A percentile compares a stretch with the other conserved stretches of the same genome.
phyloP scores from a whole-genome alignment of 2,329 filamentous ascomycete species.

The Hirsutella rhossiliensis region DNA sequence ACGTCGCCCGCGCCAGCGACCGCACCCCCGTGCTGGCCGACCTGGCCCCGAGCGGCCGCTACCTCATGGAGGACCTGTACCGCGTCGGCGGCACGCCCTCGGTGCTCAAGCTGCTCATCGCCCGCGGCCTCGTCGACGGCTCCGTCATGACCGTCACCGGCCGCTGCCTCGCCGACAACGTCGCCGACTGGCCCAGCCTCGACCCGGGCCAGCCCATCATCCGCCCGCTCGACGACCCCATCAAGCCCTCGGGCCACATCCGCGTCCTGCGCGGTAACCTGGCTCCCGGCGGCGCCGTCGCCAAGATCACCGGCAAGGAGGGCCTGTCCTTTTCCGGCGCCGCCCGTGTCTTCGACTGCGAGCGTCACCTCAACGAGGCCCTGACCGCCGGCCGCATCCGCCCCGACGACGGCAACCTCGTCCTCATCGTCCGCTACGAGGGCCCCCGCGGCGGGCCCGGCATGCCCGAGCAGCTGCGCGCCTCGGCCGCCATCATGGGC shows the following conservation, averaged over 20 bases:
- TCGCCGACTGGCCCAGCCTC: constrained; percentile 63
- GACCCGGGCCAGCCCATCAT: constrained; percentile 76
- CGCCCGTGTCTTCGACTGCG: constrained; percentile 78
- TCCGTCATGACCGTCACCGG: constrained; percentile 72
- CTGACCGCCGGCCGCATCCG: constrained; percentile 54
- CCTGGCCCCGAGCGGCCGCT: constrained; percentile 70
- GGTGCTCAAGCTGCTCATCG: constrained; percentile 76
- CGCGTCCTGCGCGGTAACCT: constrained; percentile 82
- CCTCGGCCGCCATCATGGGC: constrained; percentile 84
- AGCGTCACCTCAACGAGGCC: constrained; percentile 64
- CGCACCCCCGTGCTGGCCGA: constrained; percentile 81
- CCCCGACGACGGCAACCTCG: constrained; percentile 57
- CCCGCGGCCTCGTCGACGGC: constrained; percentile 64
- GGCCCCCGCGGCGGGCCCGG: constrained; percentile 87
- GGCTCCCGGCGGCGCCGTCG: constrained; percentile 78
- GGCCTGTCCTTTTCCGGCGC: constrained; percentile 70
- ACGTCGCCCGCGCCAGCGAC: constrained; percentile 70
- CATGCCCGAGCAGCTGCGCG: constrained; percentile 91
- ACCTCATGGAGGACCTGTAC: constrained; percentile 82
- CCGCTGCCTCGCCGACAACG: constrained; percentile 71
- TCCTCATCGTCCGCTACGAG: constrained; percentile 86
- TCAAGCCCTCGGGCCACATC: constrained; percentile 78
- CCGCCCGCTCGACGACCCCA: constrained; percentile 60
- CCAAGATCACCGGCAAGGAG: constrained; percentile 95
- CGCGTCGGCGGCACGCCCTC: constrained; percentile 75